phyloP scores from a whole-genome alignment of 352 stramenopile species.

The Globisporangium canariense region DNA sequence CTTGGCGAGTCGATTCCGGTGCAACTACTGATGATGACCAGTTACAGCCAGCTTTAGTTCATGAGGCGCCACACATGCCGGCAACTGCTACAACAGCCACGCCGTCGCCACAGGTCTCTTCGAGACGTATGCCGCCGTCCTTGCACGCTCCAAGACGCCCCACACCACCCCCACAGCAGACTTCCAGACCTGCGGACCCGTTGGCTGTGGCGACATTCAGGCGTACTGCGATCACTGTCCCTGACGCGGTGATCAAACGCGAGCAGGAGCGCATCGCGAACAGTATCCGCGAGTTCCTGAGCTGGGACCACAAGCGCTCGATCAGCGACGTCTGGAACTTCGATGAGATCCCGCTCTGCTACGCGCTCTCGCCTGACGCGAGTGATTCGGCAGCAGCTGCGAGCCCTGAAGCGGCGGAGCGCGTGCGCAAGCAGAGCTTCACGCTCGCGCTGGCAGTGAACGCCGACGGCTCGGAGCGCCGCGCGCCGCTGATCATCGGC shows the following conservation, averaged over 20 bases:
- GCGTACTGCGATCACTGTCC: not conserved
- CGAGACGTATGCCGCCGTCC: too few relatives aligned
- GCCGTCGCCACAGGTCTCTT: too few relatives aligned
- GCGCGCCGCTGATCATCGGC: slow-evolving; percentile 19
- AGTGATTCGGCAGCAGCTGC: too few relatives aligned
- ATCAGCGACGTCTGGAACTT: slow-evolving; percentile 23
- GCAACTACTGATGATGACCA: too few relatives aligned
- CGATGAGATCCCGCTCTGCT: slow-evolving; percentile 17
- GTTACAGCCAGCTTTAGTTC: too few relatives aligned
- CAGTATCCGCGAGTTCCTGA: slow-evolving; percentile 14
- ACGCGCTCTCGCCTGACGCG: slow-evolving; percentile 11
- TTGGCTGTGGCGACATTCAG: not conserved
- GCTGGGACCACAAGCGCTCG: slow-evolving; percentile 9
- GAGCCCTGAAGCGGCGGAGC: too few relatives aligned
- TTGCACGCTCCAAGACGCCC: not conserved
- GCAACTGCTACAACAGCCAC: too few relatives aligned
- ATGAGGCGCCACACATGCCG: too few relatives aligned
- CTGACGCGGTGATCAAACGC: slow-evolving; percentile 13
- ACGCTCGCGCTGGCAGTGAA: slow-evolving; percentile 20
- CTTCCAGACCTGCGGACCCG: too few relatives aligned
- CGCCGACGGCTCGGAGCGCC: slow-evolving; percentile 13
- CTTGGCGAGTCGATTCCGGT: too few relatives aligned
- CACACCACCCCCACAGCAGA: not conserved
- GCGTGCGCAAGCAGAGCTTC: not conserved
- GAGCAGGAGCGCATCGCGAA: slow-evolving; percentile 15